phyloP scores from a whole-genome alignment of 2,329 filamentous ascomycete species.

The Knufia petricola region DNA sequence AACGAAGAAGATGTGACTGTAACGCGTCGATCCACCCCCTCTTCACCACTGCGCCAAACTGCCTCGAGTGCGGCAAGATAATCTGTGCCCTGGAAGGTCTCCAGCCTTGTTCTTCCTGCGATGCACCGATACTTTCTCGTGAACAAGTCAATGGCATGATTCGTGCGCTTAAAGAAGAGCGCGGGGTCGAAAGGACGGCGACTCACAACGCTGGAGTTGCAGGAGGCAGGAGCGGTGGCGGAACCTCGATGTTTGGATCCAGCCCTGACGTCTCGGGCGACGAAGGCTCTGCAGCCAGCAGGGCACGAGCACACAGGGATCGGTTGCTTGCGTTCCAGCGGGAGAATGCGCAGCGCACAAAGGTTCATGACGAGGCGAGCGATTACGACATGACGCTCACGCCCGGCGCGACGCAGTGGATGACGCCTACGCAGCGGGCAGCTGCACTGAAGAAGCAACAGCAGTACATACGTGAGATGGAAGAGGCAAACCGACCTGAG shows the following conservation, averaged over 20 bases:
- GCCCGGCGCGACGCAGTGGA: constrained; percentile 65
- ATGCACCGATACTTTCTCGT: constrained; percentile 58
- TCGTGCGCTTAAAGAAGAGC: constrained; percentile 68
- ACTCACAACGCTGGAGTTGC: constrained; percentile 61
- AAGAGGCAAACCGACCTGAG: constrained; percentile 74
- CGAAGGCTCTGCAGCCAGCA: constrained; percentile 25
- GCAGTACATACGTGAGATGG: constrained; percentile 70
- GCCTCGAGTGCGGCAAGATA: constrained; percentile 84
- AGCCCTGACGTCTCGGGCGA: constrained; percentile 25
- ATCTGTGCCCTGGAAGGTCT: constrained; percentile 90
- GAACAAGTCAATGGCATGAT: constrained; percentile 80
- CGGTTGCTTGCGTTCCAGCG: constrained; percentile 72
- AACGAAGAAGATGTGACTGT: constrained; percentile 68
- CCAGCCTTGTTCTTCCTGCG: constrained; percentile 88
- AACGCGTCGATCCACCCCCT: constrained; percentile 81
- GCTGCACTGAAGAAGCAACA: constrained; percentile 78
- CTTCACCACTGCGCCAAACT: constrained; percentile 86
- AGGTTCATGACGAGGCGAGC: constrained; percentile 75
- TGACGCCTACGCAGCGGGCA: constrained; percentile 70
- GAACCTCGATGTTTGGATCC: constrained; percentile 25
- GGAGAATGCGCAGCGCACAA: constrained; percentile 74
- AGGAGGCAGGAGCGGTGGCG: constrained; percentile 33
- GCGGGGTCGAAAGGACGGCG: constrained; percentile 76
- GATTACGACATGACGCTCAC: constrained; percentile 55
- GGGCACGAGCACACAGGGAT: constrained; percentile 61